Evolutionary conservation across 2,329 filamentous ascomycete genomes (phyloP).

Genomic region (Aspergillus cejpii): DNA sequence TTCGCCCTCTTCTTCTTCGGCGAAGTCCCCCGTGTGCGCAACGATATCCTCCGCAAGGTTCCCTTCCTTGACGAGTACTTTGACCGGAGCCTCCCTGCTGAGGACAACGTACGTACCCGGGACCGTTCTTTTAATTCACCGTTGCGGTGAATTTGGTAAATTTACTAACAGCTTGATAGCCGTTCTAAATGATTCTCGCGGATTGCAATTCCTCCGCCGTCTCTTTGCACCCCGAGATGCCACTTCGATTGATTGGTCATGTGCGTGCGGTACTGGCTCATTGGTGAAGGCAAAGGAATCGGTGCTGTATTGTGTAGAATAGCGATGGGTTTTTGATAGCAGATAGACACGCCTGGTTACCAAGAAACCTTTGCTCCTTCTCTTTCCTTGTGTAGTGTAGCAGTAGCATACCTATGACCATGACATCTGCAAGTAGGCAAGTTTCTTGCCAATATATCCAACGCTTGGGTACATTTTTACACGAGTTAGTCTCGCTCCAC

Average conservation of each 20-base stretch:
- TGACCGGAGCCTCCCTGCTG: constrained; percentile 52
- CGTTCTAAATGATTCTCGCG: constrained; percentile 30
- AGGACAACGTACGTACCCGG: constrained; percentile 51
- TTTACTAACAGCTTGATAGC: constrained; percentile 25
- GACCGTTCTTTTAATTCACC: not conserved
- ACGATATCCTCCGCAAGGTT: constrained; percentile 56
- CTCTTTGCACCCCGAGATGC: constrained; percentile 3
- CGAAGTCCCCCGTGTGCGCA: constrained; percentile 56
- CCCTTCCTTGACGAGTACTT: constrained; percentile 54
- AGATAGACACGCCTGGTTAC: constrained; percentile 27
- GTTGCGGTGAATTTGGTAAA: too few species aligned
- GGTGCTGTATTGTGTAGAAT: constrained; percentile 33
- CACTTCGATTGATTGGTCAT: constrained; percentile 13
- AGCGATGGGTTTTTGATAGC: constrained; percentile 32
- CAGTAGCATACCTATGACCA: not conserved
- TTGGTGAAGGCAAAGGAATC: constrained; percentile 10
- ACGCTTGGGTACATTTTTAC: not conserved
- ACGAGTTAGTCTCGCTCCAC: not conserved
- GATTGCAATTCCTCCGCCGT: constrained; percentile 8
- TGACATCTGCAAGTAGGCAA: not conserved
- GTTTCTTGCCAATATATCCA: too few species aligned
- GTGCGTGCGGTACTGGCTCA: constrained; percentile 8
- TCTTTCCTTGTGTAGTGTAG: not conserved
- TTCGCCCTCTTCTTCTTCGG: constrained; percentile 60
- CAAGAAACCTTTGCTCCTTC: constrained; percentile 1